Base-by-base conservation (phyloP, 371 early-diverging fungal species). In the Gilbertella persicaria region DNA sequence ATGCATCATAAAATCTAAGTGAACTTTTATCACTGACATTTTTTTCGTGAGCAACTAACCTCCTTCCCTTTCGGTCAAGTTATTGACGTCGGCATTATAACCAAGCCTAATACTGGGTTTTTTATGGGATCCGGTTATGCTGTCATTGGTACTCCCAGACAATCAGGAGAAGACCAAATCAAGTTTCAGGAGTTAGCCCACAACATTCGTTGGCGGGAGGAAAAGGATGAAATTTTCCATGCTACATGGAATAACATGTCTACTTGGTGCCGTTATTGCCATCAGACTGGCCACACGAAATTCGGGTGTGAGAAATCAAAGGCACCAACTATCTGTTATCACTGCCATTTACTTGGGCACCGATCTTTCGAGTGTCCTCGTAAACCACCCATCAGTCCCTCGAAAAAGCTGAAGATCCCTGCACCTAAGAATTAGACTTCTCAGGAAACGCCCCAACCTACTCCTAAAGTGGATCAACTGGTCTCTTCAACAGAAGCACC, bases 221-320 rank as follows among this genome's bases (percentile, higher is more conserved):
- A 10, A 5, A 0, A 38, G 14, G 20, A 39, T 16, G 40, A 50
- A 1, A 8, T 40, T 0, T 40, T 50, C 29, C 41, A 39, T 29
- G 19, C 29, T 5, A 50, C 50, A 0, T 50, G 41, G 50, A 40
- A 26, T 20, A 40, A 50, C n/a, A 50, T 50, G 50, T 41, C 41
- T 2, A 50, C 50, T 0, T 40, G 39, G 50, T 50, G 41, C 12
- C 28, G 50, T 1, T 50, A 28, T 14, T 50, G 41, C 16, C 50
- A 50, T 29, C 24, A 26, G 4, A 29, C 24, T 4, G 50, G 20
- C 4, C 41, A 40, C 7, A 40, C 49, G 16, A 50, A 50, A 20
- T 19, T 40, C 19, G 41, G 19, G 19, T 50, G 50, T 17, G 28
- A 21, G 3, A 4, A 8, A 2, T 50, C 50, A 12, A 26, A 17